Percentiles rank a stretch among this genome's conserved stretches.
Conservation (phyloP, 257 asterid species). For the Penstemon eatonii region DNA sequence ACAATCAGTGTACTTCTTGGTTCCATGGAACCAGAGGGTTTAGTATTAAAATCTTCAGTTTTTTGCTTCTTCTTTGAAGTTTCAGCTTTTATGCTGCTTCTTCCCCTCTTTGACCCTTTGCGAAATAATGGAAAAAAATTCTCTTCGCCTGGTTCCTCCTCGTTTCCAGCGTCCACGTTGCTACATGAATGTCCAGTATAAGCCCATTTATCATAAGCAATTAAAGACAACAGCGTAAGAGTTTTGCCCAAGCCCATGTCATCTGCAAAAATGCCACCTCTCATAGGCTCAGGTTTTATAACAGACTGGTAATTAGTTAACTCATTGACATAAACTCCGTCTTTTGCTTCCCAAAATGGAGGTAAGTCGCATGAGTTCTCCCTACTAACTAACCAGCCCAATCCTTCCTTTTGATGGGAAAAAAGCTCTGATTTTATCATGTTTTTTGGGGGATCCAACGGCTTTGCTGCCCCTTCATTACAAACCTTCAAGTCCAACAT, state of each 20-base stretch:
- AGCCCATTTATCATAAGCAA: conserved; percentile 50
- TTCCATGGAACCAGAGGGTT: conserved; percentile 9
- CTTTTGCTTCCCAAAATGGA: conserved; percentile 58
- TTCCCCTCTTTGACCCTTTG: conserved; percentile 47
- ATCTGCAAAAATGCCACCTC: conserved; percentile 73
- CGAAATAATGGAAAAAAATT: neutral
- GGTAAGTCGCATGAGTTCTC: conserved; percentile 55
- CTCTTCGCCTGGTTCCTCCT: conserved; percentile 39
- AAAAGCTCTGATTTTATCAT: conserved; percentile 51
- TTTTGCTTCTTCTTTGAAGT: conserved; percentile 35
- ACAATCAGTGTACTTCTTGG: conserved; percentile 50
- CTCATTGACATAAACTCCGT: conserved; percentile 42
- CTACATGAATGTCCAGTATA: conserved; percentile 20
- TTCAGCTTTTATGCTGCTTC: conserved; percentile 33
- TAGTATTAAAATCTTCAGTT: neutral
- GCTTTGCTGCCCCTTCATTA: conserved; percentile 35
- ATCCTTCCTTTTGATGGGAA: conserved; percentile 61
- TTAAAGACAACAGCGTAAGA: conserved; percentile 54
- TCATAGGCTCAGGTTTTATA: conserved; percentile 50
- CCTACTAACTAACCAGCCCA: conserved; percentile 56
- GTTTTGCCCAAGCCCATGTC: conserved; percentile 77
- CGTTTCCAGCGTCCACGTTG: conserved; percentile 23
- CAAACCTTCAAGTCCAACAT: conserved; percentile 43
- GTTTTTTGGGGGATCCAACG: conserved; percentile 52
- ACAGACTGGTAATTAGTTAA: conserved; percentile 42